Evolutionary conservation across 805 yeast species (phyloP).

Genomic region (Ascoidea asiatica): DNA sequence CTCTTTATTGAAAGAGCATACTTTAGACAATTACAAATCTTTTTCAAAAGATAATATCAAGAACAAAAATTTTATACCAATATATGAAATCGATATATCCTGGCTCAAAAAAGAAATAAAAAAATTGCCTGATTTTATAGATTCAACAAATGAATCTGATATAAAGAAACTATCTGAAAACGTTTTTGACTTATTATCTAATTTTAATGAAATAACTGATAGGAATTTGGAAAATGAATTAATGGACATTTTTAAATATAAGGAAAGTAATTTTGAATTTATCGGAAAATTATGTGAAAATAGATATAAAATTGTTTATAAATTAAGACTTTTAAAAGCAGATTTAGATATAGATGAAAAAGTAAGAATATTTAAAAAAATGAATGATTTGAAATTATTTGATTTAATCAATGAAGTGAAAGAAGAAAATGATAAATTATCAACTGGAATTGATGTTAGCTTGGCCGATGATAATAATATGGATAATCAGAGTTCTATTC

Average conservation of each 20-base stretch:
- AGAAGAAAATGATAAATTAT: constrained; percentile 11
- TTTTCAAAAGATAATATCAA: constrained; percentile 1
- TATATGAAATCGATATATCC: constrained; percentile 29
- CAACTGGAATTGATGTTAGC: constrained; percentile 1
- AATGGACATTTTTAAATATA: constrained; percentile 36
- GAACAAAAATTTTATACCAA: constrained; percentile 15
- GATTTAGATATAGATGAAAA: constrained; percentile 22
- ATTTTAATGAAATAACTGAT: constrained; percentile 18
- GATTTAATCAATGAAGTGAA: constrained; percentile 29
- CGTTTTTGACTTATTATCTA: constrained; percentile 26
- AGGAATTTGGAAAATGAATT: constrained; percentile 42
- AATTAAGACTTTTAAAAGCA: constrained; percentile 29
- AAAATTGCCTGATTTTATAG: constrained; percentile 9
- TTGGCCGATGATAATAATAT: constrained; percentile 8
- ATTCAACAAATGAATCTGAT: not conserved
- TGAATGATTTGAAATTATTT: constrained; percentile 28
- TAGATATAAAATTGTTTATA: constrained; percentile 38
- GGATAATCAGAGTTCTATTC: constrained; percentile 2
- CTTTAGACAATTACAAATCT: not conserved
- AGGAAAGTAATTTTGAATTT: constrained; percentile 28
- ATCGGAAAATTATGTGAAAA: constrained; percentile 36
- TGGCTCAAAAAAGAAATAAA: constrained; percentile 44
- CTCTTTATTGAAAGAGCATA: constrained; percentile 5
- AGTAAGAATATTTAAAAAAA: constrained; percentile 23
- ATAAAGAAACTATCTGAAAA: constrained; percentile 5